Evolutionary conservation across 495 filamentous ascomycete genomes (phyloP).

Genomic region (Tirmania nivea): DNA sequence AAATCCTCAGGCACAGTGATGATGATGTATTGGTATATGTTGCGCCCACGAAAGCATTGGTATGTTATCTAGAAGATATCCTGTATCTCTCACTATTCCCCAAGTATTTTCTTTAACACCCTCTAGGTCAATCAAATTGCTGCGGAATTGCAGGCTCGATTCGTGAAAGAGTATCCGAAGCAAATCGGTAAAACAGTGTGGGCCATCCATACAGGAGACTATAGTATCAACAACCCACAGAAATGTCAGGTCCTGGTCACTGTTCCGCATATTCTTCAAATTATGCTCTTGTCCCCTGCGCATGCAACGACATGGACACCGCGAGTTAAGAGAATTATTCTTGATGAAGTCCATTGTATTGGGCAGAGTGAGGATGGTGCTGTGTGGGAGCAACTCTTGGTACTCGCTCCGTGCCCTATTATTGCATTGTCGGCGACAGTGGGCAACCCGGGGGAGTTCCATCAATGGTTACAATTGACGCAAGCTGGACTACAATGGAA

Average conservation of each 20-base stretch:
- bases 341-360: slow-evolving; percentile 69
- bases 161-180: slow-evolving; percentile 34
- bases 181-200: slow-evolving; percentile 38
- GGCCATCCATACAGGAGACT: slow-evolving; percentile 59
- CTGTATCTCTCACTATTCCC: neutral
- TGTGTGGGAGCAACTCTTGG: slow-evolving; percentile 60
- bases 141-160: slow-evolving; percentile 47
- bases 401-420: slow-evolving; percentile 54
- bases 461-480: slow-evolving; percentile 38
- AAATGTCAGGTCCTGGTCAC: slow-evolving; percentile 58
- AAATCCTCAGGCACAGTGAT: slow-evolving; percentile 32
- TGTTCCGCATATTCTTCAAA: slow-evolving; percentile 56
- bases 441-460: slow-evolving; percentile 52
- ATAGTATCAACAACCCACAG: slow-evolving; percentile 44
- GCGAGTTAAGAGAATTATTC: slow-evolving; percentile 50
- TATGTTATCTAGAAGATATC: slow-evolving; percentile 13
- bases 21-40: slow-evolving; percentile 55
- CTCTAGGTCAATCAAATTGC: slow-evolving; percentile 44
- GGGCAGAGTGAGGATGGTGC: slow-evolving; percentile 56
- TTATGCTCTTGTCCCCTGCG: slow-evolving; percentile 46
- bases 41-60: slow-evolving; percentile 60
- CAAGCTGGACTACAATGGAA: slow-evolving; percentile 21
- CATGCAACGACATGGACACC: slow-evolving; percentile 45
- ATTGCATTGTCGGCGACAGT: slow-evolving; percentile 64
- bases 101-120: neutral